phyloP scores from a whole-genome alignment of 108 stramenopile species.

The Hondaea fermentalgiana region DNA sequence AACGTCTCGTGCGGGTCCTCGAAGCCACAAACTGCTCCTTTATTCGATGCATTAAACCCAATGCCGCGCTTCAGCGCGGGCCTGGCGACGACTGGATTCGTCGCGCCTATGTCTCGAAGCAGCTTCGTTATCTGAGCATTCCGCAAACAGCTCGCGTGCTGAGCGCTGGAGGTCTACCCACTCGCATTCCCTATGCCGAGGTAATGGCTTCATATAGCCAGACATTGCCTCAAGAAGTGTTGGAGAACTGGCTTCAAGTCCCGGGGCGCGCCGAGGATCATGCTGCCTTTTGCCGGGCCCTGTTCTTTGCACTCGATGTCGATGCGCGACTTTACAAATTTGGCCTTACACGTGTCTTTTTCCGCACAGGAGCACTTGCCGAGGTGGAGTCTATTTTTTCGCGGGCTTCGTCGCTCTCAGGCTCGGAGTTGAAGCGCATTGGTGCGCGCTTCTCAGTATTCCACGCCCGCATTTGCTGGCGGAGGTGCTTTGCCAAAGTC shows the following conservation, averaged over 20 bases:
- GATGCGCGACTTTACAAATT: not conserved
- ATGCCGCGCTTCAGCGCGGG: conserved; percentile 37
- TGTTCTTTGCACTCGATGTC: not conserved
- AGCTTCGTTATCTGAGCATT: not conserved
- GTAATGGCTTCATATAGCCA: not conserved
- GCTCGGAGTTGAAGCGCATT: not conserved
- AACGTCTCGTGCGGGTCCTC: conserved; percentile 67
- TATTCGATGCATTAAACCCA: conserved; percentile 96
- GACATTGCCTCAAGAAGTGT: not conserved
- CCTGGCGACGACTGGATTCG: not conserved
- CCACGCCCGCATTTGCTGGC: not conserved
- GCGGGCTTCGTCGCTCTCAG: not conserved
- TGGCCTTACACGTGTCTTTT: not conserved
- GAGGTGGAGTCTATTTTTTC: not conserved
- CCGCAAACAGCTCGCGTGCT: not conserved
- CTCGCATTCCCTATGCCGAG: not conserved
- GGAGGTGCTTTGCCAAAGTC: not conserved
- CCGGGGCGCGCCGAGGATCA: not conserved
- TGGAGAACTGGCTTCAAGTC: not conserved
- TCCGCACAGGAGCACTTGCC: not conserved
- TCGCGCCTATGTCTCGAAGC: not conserved
- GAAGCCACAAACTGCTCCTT: conserved; percentile 85
- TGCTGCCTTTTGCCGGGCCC: not conserved
- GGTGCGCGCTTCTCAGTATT: not conserved
- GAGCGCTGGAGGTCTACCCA: not conserved